Conservation (phyloP, 129 eudicot genomes). For the Pulicaria dysenterica region DNA sequence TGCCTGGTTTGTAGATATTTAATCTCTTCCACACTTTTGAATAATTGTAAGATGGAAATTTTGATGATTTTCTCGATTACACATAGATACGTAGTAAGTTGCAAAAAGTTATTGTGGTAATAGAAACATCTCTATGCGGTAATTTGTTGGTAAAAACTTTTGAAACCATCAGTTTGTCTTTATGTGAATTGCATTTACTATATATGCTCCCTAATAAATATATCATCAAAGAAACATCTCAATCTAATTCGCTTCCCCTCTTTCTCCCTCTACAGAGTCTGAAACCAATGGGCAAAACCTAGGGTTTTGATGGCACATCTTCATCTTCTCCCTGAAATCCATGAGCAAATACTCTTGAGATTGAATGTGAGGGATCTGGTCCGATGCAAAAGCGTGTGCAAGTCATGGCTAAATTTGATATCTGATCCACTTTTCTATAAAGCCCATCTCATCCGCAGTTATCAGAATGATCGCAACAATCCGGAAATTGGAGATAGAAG, state of each 20-base stretch:
- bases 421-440: constrained; percentile 9
- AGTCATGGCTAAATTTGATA: constrained; percentile 19
- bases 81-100: constrained; percentile 16
- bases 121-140: constrained; percentile 6
- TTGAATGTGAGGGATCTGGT: constrained; percentile 28
- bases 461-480: constrained; percentile 17
- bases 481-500: background rate
- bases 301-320: constrained; percentile 21
- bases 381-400: constrained; percentile 31
- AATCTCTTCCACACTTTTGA: no score
- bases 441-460: constrained; percentile 14
- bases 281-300: background rate
- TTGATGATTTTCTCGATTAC: background rate
- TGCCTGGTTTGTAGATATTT: no score
- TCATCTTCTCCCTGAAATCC: background rate
- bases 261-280: background rate
- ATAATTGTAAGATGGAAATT: no score
- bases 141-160: background rate
- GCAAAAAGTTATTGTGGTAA: background rate
- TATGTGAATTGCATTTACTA: background rate
- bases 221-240: background rate
- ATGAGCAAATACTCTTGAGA: constrained; percentile 22
- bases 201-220: constrained; percentile 9
- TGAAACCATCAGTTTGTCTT: background rate
- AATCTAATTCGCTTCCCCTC: background rate